phyloP scores from a whole-genome alignment of 768 basidiomycete genomes.

The Suillus bovinus region DNA sequence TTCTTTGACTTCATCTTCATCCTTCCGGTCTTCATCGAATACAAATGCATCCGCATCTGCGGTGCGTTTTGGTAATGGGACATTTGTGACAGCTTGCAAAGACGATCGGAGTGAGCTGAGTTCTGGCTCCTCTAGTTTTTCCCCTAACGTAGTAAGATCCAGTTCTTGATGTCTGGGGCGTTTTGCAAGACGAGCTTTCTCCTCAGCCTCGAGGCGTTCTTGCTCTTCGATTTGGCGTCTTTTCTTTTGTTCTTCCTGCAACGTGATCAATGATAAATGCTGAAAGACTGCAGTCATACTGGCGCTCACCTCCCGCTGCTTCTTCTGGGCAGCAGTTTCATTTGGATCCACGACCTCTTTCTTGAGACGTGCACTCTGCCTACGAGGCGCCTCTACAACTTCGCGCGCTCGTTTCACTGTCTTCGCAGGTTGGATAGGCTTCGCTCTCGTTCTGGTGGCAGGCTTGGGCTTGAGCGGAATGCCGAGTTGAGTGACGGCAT shows the following conservation, averaged over 20 bases:
- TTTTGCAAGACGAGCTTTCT: conserved; percentile 60
- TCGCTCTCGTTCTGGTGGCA: conserved; percentile 44
- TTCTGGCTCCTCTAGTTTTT: conserved; percentile 45
- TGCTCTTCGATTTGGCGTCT: conserved; percentile 58
- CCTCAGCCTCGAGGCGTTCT: conserved; percentile 59
- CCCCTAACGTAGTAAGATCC: conserved; percentile 52
- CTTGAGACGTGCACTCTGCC: conserved; percentile 67
- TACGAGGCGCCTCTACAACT: conserved; percentile 48
- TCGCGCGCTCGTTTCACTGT: conserved; percentile 51
- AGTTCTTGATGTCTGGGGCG: conserved; percentile 69
- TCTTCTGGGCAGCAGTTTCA: conserved; percentile 64
- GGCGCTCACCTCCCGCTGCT: conserved; percentile 60
- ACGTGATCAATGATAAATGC: not conserved
- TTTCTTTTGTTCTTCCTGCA: conserved; percentile 52
- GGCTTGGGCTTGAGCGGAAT: conserved; percentile 42
- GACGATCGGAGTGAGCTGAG: conserved; percentile 45
- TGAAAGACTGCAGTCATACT: not conserved
- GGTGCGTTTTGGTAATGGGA: conserved; percentile 37
- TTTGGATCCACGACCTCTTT: conserved; percentile 51
- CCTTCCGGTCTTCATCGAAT: conserved; percentile 47
- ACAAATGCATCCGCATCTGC: conserved; percentile 52
- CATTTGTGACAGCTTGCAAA: conserved; percentile 42
- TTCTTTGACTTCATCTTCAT: conserved; percentile 49
- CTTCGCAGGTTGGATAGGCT: conserved; percentile 62
- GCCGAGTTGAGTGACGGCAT: conserved; percentile 50